A percentile compares a stretch with the other conserved stretches of the same genome.
Evolutionary conservation across 805 yeast species (phyloP).

Genomic region (Monosporozyma solicola): DNA sequence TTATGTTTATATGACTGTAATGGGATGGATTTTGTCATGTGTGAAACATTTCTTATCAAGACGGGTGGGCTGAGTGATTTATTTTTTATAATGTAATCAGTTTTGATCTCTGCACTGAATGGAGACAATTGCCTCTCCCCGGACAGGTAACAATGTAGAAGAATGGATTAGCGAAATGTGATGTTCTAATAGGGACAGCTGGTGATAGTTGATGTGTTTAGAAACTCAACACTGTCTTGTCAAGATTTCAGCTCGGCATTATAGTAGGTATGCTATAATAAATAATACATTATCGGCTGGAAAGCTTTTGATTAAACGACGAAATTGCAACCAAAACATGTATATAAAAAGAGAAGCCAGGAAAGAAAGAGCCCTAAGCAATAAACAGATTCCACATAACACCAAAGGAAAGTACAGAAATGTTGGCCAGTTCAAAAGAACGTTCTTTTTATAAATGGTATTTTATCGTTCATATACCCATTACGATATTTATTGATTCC

Average conservation of each 20-base stretch:
- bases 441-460: conserved; percentile 39
- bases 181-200: too few species aligned
- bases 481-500: conserved; percentile 69
- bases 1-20: neutral
- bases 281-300: neutral
- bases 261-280: neutral
- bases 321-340: neutral
- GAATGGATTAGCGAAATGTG: too few species aligned
- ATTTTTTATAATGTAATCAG: neutral
- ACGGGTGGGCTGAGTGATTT: neutral
- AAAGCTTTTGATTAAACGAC: neutral
- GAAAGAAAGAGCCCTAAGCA: neutral
- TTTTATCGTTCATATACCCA: conserved; percentile 60
- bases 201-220: neutral
- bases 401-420: neutral
- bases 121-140: neutral
- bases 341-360: neutral
- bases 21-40: neutral
- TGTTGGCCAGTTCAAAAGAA: neutral
- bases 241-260: neutral
- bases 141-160: neutral
- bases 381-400: neutral
- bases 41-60: neutral
- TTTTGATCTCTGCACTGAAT: neutral
- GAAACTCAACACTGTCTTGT: neutral